Percentiles rank a stretch among this genome's conserved stretches.
Conservation (phyloP, 495 filamentous ascomycete species). For the Daldinia caldariorum region DNA sequence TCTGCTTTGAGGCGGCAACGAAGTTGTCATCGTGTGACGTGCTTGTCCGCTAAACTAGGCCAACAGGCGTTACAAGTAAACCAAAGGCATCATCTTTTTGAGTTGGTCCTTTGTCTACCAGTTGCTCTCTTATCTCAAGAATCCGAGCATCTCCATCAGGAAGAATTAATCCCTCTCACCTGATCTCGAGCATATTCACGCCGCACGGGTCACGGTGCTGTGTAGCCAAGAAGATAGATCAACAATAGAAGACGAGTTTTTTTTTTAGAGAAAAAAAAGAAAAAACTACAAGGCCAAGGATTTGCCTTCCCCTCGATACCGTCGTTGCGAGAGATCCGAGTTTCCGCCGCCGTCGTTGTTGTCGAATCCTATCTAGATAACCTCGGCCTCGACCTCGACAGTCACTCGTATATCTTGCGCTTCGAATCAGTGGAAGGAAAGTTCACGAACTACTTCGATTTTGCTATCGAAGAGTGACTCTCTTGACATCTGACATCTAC, state of each 20-base stretch:
- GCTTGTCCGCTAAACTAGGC: constrained; percentile 33
- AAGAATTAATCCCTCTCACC: constrained; percentile 3
- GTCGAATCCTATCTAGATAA: constrained; percentile 42
- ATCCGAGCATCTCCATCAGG: constrained; percentile 39
- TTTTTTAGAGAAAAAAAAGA: constrained; percentile 22
- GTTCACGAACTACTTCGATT: constrained; percentile 25
- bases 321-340: constrained; percentile 45
- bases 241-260: constrained; percentile 47
- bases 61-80: constrained; percentile 36
- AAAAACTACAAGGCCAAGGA: constrained; percentile 20
- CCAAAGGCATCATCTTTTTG: constrained; percentile 18
- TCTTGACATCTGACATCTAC: constrained; percentile 38
- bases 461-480: constrained; percentile 28
- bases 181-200: constrained; percentile 27
- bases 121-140: constrained; percentile 40
- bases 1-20: neutral
- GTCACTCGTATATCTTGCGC: constrained; percentile 43
- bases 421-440: constrained; percentile 42
- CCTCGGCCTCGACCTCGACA: constrained; percentile 47
- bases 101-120: constrained; percentile 42
- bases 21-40: constrained; percentile 19
- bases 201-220: constrained; percentile 48
- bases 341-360: constrained; percentile 38
- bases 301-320: constrained; percentile 33
- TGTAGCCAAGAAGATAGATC: constrained; percentile 47